Evolutionary conservation across 2,329 filamentous ascomycete species (phyloP), one percentile per base, ranked within the genome.

Genomic region (Monilinia polystroma): DNA sequence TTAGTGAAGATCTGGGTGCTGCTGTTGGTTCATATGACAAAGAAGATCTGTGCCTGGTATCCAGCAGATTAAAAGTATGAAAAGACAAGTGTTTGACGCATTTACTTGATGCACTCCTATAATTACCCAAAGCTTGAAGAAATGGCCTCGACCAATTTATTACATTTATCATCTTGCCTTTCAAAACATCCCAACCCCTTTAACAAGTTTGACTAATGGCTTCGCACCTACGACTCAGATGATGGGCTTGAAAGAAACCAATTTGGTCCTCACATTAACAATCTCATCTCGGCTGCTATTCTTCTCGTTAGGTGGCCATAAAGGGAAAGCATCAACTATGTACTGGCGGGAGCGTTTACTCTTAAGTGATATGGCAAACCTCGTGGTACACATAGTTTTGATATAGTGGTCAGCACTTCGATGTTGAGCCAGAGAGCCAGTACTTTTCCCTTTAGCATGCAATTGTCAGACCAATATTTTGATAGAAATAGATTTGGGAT

Each of bases 271-370:
- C 32, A 16, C 16, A n/a, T n/a, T 53, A 8, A 55, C 14, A 55
- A 66, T 49, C 51, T 66, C 23, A 18, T 49, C 41, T 66, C 57
- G 63, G 58, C 43, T 55, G 51, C 58, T 23, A 4, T 26, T 41
- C 56, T 66, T 8, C 43, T 63, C 16, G n/a, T 63, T 49, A n/a
- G 41, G 23, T 35, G 63, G 8, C 43, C 56, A 29, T 12, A 63
- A 29, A 51, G 26, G 14, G 23, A 51, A 23, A 23, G 32, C 1
- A 56, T 66, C 12, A 43, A 63, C 41, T 63, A 66, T 56, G 32
- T 58, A 63, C 52, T 66, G 12, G 51, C 63, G 52, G 52, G 64
- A 54, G 52, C 58, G 51, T 66, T 66, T 47, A 52, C 43, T 49
- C 51, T 63, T 2, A 63, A 66, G 14, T 56, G 51, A 8, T 38